Base-by-base conservation (phyloP, 2,329 filamentous ascomycete genomes). In the Sclerotiophoma versabilis region DNA sequence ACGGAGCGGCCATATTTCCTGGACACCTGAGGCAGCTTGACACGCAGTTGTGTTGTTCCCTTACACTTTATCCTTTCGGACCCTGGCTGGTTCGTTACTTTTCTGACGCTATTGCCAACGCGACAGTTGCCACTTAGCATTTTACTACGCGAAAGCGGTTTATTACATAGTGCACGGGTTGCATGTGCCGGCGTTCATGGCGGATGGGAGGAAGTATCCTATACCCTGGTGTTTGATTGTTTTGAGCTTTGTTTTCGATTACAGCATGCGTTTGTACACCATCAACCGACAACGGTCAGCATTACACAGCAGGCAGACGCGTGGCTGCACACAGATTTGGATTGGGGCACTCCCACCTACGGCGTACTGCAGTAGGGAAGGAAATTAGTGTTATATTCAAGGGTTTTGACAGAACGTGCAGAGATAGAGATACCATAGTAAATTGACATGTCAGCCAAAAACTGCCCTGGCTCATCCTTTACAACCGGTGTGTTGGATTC, bases 181-280 rank as follows among this genome's bases (percentile, higher is more conserved):
- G 39, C 39, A 54, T 54, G 51, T 41, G 27, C 46, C 23, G 60
- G 62, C 53, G 62, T 61, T 59, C 38, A 54, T 47, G 44, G 39
- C 30, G 57, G 57, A 52, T 59, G 49, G 62, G 58, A 62, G 53
- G 59, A 43, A 58, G 59, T 60, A 66, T 68, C 58, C 62, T 66
- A 68, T 68, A 68, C 64, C 65, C 65, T 59, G 45, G 51, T 45
- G 45, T 46, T 46, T 38, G 32, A 14, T 29, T 42, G 33, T 41
- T 53, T 41, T 17, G 12, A n/a, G 15, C 29, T 32, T 45, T 46
- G 33, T 26, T 54, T 49, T 49, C 45, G 19, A 15, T 39, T 33
- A 23, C 29, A 32, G 39, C 45, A 43, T 33, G 39, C 17, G 11
- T 19, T 34, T 41, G 39, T 41, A 49, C 39, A 36, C 11, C 29